These are phyloP conservation scores for Neofusicoccum cordaticola DNA, from an alignment of 2,329 filamentous ascomycete species.

Conservation along the genomic window DNA sequence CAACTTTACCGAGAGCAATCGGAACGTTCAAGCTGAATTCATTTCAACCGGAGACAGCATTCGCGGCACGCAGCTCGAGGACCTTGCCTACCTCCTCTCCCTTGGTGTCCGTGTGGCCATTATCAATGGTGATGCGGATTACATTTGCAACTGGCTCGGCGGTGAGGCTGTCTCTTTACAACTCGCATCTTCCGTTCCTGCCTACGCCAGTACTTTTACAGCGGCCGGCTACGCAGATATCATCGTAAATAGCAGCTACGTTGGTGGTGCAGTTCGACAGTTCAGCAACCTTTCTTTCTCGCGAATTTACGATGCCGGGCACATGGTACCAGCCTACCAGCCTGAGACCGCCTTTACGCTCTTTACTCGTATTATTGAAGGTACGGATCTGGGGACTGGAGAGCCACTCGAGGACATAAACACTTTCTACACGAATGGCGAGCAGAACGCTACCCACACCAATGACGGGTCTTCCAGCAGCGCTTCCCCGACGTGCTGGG, in stretches of 20 bases:
- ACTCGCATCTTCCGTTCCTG: conserved; percentile 43
- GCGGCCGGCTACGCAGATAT: conserved; percentile 71
- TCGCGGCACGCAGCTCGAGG: conserved; percentile 39
- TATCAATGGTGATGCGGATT: conserved; percentile 64
- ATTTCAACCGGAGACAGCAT: conserved; percentile 44
- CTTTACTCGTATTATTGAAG: conserved; percentile 52
- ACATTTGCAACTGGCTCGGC: conserved; percentile 64
- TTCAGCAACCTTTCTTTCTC: conserved; percentile 64
- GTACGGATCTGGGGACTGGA: conserved; percentile 48
- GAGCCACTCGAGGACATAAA: conserved; percentile 46
- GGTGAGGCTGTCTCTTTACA: conserved; percentile 67
- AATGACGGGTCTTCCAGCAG: conserved; percentile 50
- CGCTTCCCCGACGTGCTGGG: conserved; percentile 58
- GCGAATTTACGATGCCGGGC: conserved; percentile 53
- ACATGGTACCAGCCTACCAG: conserved; percentile 49
- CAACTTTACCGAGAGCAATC: conserved; percentile 48
- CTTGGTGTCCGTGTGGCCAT: conserved; percentile 58
- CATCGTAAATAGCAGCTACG: conserved; percentile 64
- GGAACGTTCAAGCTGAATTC: conserved; percentile 34
- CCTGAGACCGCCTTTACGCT: conserved; percentile 51
- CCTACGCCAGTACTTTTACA: conserved; percentile 57
- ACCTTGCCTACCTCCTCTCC: conserved; percentile 42
- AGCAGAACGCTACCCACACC: conserved; percentile 55
- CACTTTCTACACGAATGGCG: conserved; percentile 49
- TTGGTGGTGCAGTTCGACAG: conserved; percentile 71